Base-by-base conservation (phyloP, 106 monocot species). In the Dioscorea alata region DNA sequence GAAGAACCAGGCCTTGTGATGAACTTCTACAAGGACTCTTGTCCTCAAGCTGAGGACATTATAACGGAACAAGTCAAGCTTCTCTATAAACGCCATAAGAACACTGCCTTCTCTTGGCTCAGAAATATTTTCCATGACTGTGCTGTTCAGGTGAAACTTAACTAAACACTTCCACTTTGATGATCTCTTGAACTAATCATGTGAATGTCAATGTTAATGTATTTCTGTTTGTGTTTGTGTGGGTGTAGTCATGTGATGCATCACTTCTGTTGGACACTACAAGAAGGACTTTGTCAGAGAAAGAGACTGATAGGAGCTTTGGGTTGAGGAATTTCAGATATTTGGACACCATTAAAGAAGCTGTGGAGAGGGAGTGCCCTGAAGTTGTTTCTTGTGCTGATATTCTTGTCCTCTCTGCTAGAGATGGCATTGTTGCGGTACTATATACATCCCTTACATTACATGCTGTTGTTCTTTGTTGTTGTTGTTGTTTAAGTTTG, bases 41-140 rank as follows among this genome's bases (percentile, higher is more conserved):
- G 90, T 74, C 90, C 90, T 16, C 90, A 91, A 51, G 90, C 84
- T 3, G 90, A 91, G 79, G 91, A 84, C 63, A 78, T 91, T 65
- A 87, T 91, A 76, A 81, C 53, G 48, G 87, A 91, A 75, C 91
- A 91, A 60, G 91, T 87, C 32, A 82, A 82, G 71, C 77, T 91
- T 54, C 87, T 91, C 63, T 91, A 87, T 87, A 91, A 84, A 67
- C 79, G 84, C 65, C 91, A 91, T 82, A 91, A 91, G 87, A 91
- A 91, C 91, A 91, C 91, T 57, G 87, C 91, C 67, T 84, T 91
- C 82, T 91, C 87, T 21, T 91, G 91, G 91, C 81, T 91, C 66
- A 77, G 91, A 68, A 87, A 87, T 84, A 76, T 91, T 63, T 91
- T 91, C 87, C 91, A 91, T 74, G 91, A 91, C 74, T 86, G 90